These are phyloP conservation scores for Galeopsis tetrahit DNA, from an alignment of 257 asterid species.

Conservation along the genomic window DNA sequence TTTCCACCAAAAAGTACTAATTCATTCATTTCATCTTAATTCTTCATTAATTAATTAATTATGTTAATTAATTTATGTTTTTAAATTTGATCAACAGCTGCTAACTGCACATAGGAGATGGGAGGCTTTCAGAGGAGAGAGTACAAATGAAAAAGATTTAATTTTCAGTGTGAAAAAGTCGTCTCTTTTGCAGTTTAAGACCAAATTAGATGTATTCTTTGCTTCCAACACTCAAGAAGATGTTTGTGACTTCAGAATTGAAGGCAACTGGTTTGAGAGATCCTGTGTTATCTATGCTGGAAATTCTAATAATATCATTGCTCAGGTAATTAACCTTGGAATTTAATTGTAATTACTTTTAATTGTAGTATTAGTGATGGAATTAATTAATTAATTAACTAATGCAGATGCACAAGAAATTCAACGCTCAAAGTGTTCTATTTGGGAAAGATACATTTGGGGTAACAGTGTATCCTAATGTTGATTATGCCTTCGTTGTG, in stretches of 20 bases:
- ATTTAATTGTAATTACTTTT: too few species aligned
- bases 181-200: conserved; percentile 52
- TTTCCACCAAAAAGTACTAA: conserved; percentile 68
- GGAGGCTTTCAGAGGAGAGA: conserved; percentile 67
- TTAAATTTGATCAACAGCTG: conserved; percentile 41
- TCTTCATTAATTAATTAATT: neutral
- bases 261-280: conserved; percentile 72
- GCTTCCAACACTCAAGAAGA: conserved; percentile 50
- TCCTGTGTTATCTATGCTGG: conserved; percentile 62
- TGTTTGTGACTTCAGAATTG: conserved; percentile 58
- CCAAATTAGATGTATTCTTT: conserved; percentile 61
- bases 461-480: conserved; percentile 75
- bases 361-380: neutral
- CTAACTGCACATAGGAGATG: conserved; percentile 73
- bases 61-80: neutral
- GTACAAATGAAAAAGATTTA: conserved; percentile 46
- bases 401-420: conserved; percentile 77
- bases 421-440: conserved; percentile 54
- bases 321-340: conserved; percentile 54
- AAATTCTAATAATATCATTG: conserved; percentile 53
- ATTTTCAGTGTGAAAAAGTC: conserved; percentile 61
- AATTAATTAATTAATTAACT: neutral
- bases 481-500: conserved; percentile 81
- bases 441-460: conserved; percentile 75
- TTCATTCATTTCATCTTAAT: too few species aligned